Base-by-base conservation (phyloP, 75 land plant species). In the Cupressus sempervirens region DNA sequence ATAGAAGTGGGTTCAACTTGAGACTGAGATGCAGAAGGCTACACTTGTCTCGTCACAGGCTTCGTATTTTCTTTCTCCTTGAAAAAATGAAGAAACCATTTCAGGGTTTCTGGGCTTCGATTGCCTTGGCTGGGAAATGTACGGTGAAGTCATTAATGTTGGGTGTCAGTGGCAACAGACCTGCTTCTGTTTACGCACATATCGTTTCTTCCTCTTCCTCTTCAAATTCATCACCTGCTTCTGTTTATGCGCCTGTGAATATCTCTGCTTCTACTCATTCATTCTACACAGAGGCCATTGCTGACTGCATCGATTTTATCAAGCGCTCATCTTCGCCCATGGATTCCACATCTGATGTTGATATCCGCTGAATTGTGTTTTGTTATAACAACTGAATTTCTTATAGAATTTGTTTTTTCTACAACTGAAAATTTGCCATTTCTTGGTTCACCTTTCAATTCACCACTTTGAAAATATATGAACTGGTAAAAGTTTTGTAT, bases 291-390 rank as follows among this genome's bases (percentile, higher is more conserved):
- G 93, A 92, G 50, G 93, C 93, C 75, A 89, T 92, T 43, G 92
- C 90, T 0, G 93, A 91, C 15, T 92, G 93, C 87, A 80, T 92
- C 84, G 93, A 92, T 85, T 92, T 92, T 85, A 92, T 92, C 77
- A 92, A 91, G 82, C 81, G 90, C 6, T 81, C 88, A 0, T 50
- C 84, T 6, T 75, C 26, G 23, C 40, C 41, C 20, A 36, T 74
- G 76, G 77, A 34, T 30, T 87, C 93, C 67, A 16, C 79, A 10
- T 54, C 88, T 2, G 5, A 29, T 29, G 34, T 0, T 30, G 34
- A 70, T 29, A 11, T 2, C 2, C 32, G 11, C 1, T 32, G 35
- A 30, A 67, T 9, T 1, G 8, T 70, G 8, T 32, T n/a, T n/a
- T n/a, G n/a, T n/a, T n/a, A n/a, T n/a, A n/a, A n/a, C n/a, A n/a